Evolutionary conservation across 768 basidiomycete species (phyloP), one percentile per base, ranked within the genome.

Genomic region (Tulasnella sp.): DNA sequence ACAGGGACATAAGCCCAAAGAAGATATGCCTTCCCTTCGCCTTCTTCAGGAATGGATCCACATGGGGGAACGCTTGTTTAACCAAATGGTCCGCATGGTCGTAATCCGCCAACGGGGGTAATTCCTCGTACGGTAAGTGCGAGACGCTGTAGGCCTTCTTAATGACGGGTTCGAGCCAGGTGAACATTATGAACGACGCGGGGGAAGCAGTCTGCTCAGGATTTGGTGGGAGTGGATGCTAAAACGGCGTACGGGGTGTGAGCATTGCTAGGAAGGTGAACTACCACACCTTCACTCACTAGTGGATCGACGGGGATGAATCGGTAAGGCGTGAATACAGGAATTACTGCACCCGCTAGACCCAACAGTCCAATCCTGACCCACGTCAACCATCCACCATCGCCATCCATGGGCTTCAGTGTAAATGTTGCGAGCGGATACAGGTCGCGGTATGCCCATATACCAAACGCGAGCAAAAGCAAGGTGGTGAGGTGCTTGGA

Each of bases 221-320:
- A 54, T 72, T 72, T 4, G 68, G 65, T 19, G 55, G 40, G 45
- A 64, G 63, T 15, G 72, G 68, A 21, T 74, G 65, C 71, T 74
- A 40, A 14, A n/a, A 17, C 29, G 42, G 9, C 23, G 37, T 51
- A 11, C 29, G 19, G 25, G n/a, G 62, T 62, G 32, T 60, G 59
- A 41, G 25, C 25, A 11, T 4, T 11, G 11, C 8, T 5, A 48
- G 6, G 19, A 53, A 2, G 9, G 31, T n/a, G 17, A 23, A 36
- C 15, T 31, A 45, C 41, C 23, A 23, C 12, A 9, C 46, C 21
- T 9, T 14, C 2, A 62, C 64, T 14, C 21, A 76, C 78, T 65
- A 73, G 70, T 1, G 78, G 74, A 61, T 84, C 76, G 23, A 77
- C 69, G 4, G 83, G 81, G 2, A 74, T 65, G 65, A 84, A 84